A percentile compares a stretch with the other conserved stretches of the same genome.
These are phyloP conservation scores for Fusarium temperatum DNA, from an alignment of 2,329 filamentous ascomycete species.

Conservation along the genomic window DNA sequence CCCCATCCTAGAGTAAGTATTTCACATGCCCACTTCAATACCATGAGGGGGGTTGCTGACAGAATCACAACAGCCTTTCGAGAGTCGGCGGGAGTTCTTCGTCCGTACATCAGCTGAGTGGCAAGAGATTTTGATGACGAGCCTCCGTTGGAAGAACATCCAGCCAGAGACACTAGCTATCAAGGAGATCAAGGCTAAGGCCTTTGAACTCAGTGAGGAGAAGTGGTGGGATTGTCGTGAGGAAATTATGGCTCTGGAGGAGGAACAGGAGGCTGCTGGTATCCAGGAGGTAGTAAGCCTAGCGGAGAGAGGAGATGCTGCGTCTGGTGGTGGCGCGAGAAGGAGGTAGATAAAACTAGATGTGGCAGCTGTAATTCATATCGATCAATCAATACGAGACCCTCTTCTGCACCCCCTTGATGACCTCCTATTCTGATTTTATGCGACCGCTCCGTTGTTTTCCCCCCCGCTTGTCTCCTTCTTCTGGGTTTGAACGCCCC, in stretches of 20 bases:
- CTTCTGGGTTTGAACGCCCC: background rate
- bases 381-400: background rate
- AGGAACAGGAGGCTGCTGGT: conserved; percentile 94
- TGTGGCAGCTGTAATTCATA: background rate
- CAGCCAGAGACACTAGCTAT: conserved; percentile 74
- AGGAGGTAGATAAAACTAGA: conserved; percentile 39
- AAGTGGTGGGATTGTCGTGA: conserved; percentile 99
- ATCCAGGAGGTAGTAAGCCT: conserved; percentile 95
- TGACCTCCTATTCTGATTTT: too few species aligned
- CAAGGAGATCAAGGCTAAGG: conserved; percentile 92
- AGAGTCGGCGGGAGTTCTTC: conserved; percentile 92
- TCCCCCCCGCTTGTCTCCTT: background rate
- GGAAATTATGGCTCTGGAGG: conserved; percentile 89
- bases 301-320: conserved; percentile 73
- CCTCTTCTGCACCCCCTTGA: background rate
- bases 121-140: conserved; percentile 86
- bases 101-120: conserved; percentile 85
- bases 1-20: conserved; percentile 70
- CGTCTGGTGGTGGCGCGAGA: conserved; percentile 45
- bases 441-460: background rate
- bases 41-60: background rate
- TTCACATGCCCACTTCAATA: background rate
- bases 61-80: conserved; percentile 74
- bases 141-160: conserved; percentile 72
- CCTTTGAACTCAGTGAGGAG: conserved; percentile 90